phyloP scores from a whole-genome alignment of 1,139 yeast species.

The Magnusiomyces sp. region DNA sequence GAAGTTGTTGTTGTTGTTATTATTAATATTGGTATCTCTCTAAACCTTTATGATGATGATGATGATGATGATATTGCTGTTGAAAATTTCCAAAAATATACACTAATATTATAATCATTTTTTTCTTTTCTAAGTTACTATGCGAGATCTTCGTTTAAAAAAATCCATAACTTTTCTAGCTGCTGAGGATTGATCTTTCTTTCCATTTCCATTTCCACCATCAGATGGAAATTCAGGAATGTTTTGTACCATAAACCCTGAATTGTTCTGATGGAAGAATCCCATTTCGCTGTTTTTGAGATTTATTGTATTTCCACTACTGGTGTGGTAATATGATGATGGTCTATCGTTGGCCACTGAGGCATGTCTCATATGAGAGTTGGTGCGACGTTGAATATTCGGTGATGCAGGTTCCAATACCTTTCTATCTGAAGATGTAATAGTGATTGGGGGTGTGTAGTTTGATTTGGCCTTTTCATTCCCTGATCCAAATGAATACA shows the following conservation, averaged over 20 bases:
- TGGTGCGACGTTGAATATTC: neutral
- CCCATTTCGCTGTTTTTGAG: no score
- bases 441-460: neutral
- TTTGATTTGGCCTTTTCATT: neutral
- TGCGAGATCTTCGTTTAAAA: conserved; percentile 21
- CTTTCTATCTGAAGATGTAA: neutral
- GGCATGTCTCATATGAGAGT: neutral
- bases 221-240: no score
- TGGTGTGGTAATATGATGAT: neutral
- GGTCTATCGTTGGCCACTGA: neutral
- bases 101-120: no score
- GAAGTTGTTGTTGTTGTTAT: neutral
- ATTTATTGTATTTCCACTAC: no score
- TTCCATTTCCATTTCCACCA: no score
- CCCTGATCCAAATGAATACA: neutral
- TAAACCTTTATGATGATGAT: conserved; percentile 1
- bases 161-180: conserved; percentile 20
- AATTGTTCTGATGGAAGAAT: no score
- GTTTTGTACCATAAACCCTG: no score
- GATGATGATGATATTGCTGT: no score
- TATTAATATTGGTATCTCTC: no score
- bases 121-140: neutral
- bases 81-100: no score
- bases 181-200: conserved; percentile 8
- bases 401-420: neutral